Evolutionary conservation across 176 grass and related monocot genomes (phyloP).

Genomic region (Carex cristatella): DNA sequence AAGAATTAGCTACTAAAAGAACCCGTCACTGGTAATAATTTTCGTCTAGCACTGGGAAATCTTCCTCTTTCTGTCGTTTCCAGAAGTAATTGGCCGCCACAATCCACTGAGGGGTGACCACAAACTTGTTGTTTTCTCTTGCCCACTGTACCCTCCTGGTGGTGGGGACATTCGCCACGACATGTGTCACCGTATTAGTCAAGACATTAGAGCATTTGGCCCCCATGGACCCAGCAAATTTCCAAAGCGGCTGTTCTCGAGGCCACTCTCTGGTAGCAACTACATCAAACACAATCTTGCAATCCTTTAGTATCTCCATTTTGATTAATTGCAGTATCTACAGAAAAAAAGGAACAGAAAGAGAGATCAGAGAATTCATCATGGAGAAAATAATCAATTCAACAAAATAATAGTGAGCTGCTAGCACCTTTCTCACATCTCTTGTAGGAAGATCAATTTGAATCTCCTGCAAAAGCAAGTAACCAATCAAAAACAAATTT

Average conservation of each 20-base stretch:
- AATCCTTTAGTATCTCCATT: constrained; percentile 45
- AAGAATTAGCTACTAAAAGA: not conserved
- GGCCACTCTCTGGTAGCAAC: constrained; percentile 18
- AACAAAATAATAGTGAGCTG: not conserved
- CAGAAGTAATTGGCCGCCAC: constrained; percentile 49
- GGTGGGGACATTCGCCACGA: constrained; percentile 32
- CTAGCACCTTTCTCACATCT: constrained; percentile 60
- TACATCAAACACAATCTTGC: constrained; percentile 64
- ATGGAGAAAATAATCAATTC: not conserved
- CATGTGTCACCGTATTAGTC: constrained; percentile 50
- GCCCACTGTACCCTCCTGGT: not conserved
- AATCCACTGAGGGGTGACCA: constrained; percentile 20
- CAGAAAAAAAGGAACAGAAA: not conserved
- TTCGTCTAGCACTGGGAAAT: not conserved
- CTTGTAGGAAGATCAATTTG: constrained; percentile 30
- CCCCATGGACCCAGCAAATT: constrained; percentile 63
- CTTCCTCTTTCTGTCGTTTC: not conserved
- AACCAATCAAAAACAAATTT: constrained; percentile 1
- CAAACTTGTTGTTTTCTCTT: constrained; percentile 36
- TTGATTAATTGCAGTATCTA: constrained; percentile 53
- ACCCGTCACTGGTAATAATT: not conserved
- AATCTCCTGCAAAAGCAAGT: constrained; percentile 30
- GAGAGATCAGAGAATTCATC: not conserved
- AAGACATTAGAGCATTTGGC: constrained; percentile 44
- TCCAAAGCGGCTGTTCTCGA: constrained; percentile 61